A percentile compares a stretch with the other conserved stretches of the same genome.
Evolutionary conservation across 1,284 basidiomycete species (phyloP).

Genomic region (Malassezia japonica): DNA sequence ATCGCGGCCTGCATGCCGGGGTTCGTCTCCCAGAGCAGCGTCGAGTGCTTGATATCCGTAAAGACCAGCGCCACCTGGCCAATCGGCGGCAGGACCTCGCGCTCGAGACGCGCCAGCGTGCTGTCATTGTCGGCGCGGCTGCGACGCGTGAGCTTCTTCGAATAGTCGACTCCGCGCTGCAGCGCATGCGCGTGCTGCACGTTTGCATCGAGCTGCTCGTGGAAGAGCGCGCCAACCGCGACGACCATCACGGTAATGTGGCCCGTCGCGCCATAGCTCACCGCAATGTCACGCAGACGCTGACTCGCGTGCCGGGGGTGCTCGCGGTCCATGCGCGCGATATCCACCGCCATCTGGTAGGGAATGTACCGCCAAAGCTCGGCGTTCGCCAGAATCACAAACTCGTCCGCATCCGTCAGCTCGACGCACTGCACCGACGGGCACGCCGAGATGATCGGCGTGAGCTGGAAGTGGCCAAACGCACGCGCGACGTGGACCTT

Average conservation of each 20-base stretch:
- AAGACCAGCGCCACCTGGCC: conserved; percentile 91
- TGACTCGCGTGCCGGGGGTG: conserved; percentile 96
- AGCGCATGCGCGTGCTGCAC: conserved; percentile 27
- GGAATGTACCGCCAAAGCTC: conserved; percentile 90
- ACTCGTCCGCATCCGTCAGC: conserved; percentile 80
- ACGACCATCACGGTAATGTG: conserved; percentile 98
- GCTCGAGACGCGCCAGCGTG: conserved; percentile 57
- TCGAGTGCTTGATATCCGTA: conserved; percentile 96
- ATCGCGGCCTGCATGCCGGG: conserved; percentile 92
- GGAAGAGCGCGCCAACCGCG: conserved; percentile 69
- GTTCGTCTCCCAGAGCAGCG: conserved; percentile 92
- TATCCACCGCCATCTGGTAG: conserved; percentile 92
- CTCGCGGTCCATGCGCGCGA: conserved; percentile 68
- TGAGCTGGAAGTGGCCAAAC: conserved; percentile 84
- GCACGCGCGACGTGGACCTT: conserved; percentile 81
- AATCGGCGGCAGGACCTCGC: conserved; percentile 74
- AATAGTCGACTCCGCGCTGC: background rate
- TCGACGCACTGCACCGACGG: conserved; percentile 67
- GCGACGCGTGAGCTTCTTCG: conserved; percentile 29
- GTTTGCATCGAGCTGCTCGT: conserved; percentile 24
- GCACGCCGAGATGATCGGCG: conserved; percentile 80
- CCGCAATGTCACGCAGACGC: conserved; percentile 89
- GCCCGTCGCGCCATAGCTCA: conserved; percentile 89
- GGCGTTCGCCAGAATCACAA: conserved; percentile 87
- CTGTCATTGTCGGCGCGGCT: conserved; percentile 37